Conservation (phyloP, 805 yeast genomes). For the Tetrapisispora fleetii region DNA sequence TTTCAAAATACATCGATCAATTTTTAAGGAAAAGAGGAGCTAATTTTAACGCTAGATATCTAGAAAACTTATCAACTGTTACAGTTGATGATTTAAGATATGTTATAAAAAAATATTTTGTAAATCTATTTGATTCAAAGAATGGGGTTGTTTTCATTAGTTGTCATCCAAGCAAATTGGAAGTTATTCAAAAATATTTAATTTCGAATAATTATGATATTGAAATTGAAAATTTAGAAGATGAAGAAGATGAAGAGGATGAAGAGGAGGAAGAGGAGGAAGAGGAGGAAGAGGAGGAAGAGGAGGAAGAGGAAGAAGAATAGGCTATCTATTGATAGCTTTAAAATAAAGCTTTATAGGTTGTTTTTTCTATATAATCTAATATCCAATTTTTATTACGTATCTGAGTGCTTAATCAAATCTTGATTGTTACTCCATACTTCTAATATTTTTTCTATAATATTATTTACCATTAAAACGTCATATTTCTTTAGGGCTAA, state of each 20-base stretch:
- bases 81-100: constrained; percentile 33
- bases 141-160: constrained; percentile 56
- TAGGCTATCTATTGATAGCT: background rate
- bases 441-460: too few species aligned
- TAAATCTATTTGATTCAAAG: constrained; percentile 50
- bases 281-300: background rate
- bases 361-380: background rate
- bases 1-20: constrained; percentile 53
- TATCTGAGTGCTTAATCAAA: too few species aligned
- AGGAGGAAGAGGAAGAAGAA: background rate
- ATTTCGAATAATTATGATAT: constrained; percentile 49
- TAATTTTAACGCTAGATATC: constrained; percentile 43
- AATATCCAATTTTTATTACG: too few species aligned
- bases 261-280: constrained; percentile 14
- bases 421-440: too few species aligned
- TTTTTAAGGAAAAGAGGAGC: constrained; percentile 65
- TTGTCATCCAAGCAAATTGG: constrained; percentile 58
- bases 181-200: constrained; percentile 39
- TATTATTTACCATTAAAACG: too few species aligned
- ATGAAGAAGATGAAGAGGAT: constrained; percentile 28
- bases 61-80: constrained; percentile 43
- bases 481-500: too few species aligned
- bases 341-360: background rate
- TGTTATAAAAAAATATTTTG: constrained; percentile 47
- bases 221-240: constrained; percentile 42